These are phyloP conservation scores for Actinidia chinensis DNA, from an alignment of 179 eudicot species.

Conservation along the genomic window DNA sequence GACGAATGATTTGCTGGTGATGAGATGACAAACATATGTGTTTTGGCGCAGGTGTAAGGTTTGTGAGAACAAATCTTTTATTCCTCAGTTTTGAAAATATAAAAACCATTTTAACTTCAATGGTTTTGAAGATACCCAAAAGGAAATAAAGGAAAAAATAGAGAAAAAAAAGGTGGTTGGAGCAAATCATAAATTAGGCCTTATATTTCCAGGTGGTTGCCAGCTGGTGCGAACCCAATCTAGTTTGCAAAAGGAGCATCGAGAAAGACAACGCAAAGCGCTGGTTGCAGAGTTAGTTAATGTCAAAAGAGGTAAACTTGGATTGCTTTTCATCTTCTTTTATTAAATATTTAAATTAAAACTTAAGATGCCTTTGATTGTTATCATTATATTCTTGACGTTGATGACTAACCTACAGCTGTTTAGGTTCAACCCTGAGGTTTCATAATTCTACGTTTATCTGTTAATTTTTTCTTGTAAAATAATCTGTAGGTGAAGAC, in stretches of 20 bases:
- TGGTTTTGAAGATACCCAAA: neutral
- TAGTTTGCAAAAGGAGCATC: constrained; percentile 74
- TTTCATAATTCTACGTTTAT: constrained; percentile 1
- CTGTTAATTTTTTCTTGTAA: neutral
- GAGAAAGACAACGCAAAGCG: constrained; percentile 65
- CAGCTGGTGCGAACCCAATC: constrained; percentile 89
- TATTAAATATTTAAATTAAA: neutral
- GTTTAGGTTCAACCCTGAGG: neutral
- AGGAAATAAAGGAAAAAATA: neutral
- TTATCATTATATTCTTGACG: neutral
- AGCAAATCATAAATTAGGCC: constrained; percentile 5
- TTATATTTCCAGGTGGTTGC: constrained; percentile 55
- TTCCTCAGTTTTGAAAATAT: neutral
- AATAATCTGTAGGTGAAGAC: constrained; percentile 54
- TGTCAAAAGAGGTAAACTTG: constrained; percentile 64
- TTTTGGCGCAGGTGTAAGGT: constrained; percentile 94
- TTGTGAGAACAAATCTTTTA: neutral
- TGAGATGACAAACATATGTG: constrained; percentile 89
- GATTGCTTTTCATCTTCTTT: neutral
- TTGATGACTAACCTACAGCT: neutral
- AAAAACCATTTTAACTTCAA: neutral
- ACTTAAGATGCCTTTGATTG: neutral
- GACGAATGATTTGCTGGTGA: constrained; percentile 95
- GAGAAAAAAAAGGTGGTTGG: neutral
- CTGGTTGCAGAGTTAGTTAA: constrained; percentile 68